Base-by-base conservation (phyloP, 2,329 filamentous ascomycete species). In the Paraphaeosphaeria sporulosa region DNA sequence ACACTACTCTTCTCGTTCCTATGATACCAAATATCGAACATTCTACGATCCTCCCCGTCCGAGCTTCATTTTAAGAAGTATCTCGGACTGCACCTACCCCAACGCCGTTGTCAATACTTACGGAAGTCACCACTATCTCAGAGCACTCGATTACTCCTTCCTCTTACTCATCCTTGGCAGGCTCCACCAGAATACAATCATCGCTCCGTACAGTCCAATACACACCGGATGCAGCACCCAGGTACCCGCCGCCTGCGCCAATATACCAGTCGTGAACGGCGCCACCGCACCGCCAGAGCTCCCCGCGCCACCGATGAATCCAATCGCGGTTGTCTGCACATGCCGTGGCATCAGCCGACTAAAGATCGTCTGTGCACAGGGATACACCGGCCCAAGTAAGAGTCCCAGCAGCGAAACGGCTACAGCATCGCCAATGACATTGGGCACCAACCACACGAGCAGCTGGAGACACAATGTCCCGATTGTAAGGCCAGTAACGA, bases 391-490 rank as follows among this genome's bases (percentile, higher is more conserved):
- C 0, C 93, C 92, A 0, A 96, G 81, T 32, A 95, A 77, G 8
- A 95, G 77, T 13, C 93, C 93, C 19, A 95, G 84, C 25, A 95
- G 79, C 1, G 75, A 71, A 0, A 76, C 79, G 13, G 83, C 82
- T 30, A 85, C 79, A n/a, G 82, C 79, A 49, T 83, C 78, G 30
- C 80, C 81, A 57, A 82, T 80, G 40, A 94, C 80, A 71, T 92
- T 92, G 1, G 91, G 91, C 27, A 94, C 85, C 34, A 87, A 80
- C 92, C 92, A 95, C 10, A 92, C 89, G 27, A 95, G 81, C n/a
- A 93, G 76, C 77, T 95, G 86, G 64, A 94, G 91, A 0, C 84
- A 79, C 3, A 87, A 81, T 0, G 90, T 86, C 3, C 89, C 89
- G 6, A 82, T 68, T 0, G 87, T 84, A 40, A 92, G 83, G 2